Evolutionary conservation across 2,329 filamentous ascomycete species (phyloP).

Genomic region (Xylaria sp.): DNA sequence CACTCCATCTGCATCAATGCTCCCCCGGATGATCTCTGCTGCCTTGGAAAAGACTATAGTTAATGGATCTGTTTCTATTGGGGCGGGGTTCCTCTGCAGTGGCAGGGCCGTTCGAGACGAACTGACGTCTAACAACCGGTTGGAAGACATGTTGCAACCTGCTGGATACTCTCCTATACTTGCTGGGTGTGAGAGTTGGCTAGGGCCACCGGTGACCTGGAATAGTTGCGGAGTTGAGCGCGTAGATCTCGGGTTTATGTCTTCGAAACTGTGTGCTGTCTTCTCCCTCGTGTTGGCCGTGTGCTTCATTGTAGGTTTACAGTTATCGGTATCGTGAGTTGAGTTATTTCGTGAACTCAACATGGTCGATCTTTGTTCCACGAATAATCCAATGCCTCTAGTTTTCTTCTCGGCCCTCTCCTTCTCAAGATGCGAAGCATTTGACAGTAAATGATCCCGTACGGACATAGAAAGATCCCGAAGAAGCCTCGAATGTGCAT

Average conservation of each 20-base stretch:
- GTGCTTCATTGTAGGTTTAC: background rate
- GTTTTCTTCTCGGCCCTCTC: slow-evolving; percentile 31
- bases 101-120: background rate
- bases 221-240: background rate
- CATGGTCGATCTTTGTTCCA: slow-evolving; percentile 26
- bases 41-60: slow-evolving; percentile 53
- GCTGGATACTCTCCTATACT: background rate
- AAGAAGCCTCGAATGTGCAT: slow-evolving; percentile 20
- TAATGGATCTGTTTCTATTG: slow-evolving; percentile 28
- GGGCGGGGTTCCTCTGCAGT: slow-evolving; percentile 3
- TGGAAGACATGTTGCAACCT: background rate
- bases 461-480: slow-evolving; percentile 31
- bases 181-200: background rate
- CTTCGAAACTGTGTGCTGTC: background rate
- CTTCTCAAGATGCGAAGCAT: slow-evolving; percentile 17
- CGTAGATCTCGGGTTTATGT: background rate
- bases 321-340: slow-evolving; percentile 1
- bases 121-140: background rate
- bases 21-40: slow-evolving; percentile 55
- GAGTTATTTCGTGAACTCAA: background rate
- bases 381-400: slow-evolving; percentile 24
- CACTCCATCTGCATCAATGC: slow-evolving; percentile 55
- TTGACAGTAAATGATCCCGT: slow-evolving; percentile 29
- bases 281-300: background rate
- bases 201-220: background rate